These are phyloP conservation scores for Paecilomyces niveus DNA, from an alignment of 2,329 filamentous ascomycete species.

Conservation along the genomic window DNA sequence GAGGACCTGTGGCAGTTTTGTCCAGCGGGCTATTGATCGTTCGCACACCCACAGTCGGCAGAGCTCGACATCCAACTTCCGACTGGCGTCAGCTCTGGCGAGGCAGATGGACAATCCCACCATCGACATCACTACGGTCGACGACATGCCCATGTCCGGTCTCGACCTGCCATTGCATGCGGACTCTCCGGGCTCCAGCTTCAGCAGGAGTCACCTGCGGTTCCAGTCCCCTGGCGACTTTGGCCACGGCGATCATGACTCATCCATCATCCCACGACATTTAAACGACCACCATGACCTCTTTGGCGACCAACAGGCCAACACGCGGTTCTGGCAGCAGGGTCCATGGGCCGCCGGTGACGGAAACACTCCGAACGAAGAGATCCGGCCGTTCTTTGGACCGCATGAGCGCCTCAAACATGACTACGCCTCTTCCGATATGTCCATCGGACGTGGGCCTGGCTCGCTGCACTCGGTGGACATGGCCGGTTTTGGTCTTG, in stretches of 20 bases:
- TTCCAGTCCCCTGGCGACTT: constrained; percentile 37
- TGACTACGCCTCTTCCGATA: constrained; percentile 38
- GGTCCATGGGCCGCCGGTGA: constrained; percentile 36
- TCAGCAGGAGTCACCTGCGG: constrained; percentile 34
- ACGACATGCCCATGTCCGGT: constrained; percentile 29
- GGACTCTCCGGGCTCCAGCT: constrained; percentile 37
- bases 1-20: constrained; percentile 35
- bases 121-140: constrained; percentile 36
- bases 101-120: constrained; percentile 33
- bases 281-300: constrained; percentile 37
- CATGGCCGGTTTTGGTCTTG: constrained; percentile 38
- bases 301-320: constrained; percentile 38
- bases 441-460: constrained; percentile 35
- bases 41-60: constrained; percentile 30
- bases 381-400: constrained; percentile 37
- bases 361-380: constrained; percentile 36
- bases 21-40: constrained; percentile 31
- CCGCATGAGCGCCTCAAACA: constrained; percentile 37
- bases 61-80: constrained; percentile 30
- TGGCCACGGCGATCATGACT: constrained; percentile 24
- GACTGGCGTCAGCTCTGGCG: constrained; percentile 30
- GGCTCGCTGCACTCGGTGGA: constrained; percentile 39
- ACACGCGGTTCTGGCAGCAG: constrained; percentile 38
- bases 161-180: constrained; percentile 33
- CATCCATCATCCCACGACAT: constrained; percentile 15